phyloP scores from a whole-genome alignment of 2,329 filamentous ascomycete genomes.

The Exophiala calicioides region DNA sequence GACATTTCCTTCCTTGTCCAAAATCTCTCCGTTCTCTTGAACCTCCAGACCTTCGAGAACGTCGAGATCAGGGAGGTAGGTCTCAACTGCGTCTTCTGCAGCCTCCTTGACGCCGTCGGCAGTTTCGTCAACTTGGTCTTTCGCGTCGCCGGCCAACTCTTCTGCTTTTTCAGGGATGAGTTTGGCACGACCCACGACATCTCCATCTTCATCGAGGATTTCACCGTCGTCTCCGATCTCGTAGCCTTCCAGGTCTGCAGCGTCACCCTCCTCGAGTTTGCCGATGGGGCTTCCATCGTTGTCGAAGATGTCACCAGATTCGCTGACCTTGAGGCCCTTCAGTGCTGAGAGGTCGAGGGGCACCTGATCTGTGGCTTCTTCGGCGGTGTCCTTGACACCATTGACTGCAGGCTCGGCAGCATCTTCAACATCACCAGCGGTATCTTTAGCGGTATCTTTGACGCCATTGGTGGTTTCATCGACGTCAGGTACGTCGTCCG shows the following conservation, averaged over 20 bases:
- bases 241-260: slow-evolving; percentile 44
- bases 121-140: slow-evolving; percentile 30
- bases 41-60: slow-evolving; percentile 45
- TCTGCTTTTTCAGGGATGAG: slow-evolving; percentile 29
- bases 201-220: slow-evolving; percentile 35
- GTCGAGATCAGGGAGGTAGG: slow-evolving; percentile 37
- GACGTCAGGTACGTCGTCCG: slow-evolving; percentile 33
- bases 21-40: slow-evolving; percentile 56
- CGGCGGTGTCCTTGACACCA: slow-evolving; percentile 19
- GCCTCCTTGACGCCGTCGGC: slow-evolving; percentile 37
- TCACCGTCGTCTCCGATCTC: slow-evolving; percentile 41
- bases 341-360: slow-evolving; percentile 39
- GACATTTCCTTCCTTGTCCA: slow-evolving; percentile 45
- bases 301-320: slow-evolving; percentile 41
- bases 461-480: slow-evolving; percentile 32
- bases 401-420: slow-evolving; percentile 16
- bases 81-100: slow-evolving; percentile 40
- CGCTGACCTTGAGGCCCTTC: slow-evolving; percentile 42
- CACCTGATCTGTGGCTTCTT: slow-evolving; percentile 22
- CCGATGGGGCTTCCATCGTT: slow-evolving; percentile 40
- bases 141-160: slow-evolving; percentile 31
- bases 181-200: slow-evolving; percentile 42
- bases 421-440: slow-evolving; percentile 54
- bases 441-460: slow-evolving; percentile 57
- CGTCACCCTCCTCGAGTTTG: slow-evolving; percentile 43